Evolutionary conservation across 192 early-diverging fungal species (phyloP).

Genomic region (Backusella australiensis): DNA sequence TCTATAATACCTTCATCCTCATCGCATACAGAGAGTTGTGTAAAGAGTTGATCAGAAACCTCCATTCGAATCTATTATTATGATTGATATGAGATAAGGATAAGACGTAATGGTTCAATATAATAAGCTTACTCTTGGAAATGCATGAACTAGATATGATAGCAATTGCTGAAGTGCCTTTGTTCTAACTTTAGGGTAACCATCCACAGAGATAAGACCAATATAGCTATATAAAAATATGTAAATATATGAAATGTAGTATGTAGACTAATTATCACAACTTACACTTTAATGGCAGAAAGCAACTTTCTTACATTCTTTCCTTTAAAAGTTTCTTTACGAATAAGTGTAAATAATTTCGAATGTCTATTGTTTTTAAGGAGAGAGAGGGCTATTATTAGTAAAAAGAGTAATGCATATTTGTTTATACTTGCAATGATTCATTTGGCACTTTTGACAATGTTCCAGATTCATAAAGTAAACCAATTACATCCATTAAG

Average conservation of each 20-base stretch:
- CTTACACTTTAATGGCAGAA: slow-evolving; percentile 63
- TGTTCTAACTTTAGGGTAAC: slow-evolving; percentile 38
- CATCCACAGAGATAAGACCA: slow-evolving; percentile 20
- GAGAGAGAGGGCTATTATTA: neutral
- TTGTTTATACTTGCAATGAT: slow-evolving; percentile 31
- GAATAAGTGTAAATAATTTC: slow-evolving; percentile 41
- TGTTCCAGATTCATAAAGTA: slow-evolving; percentile 57
- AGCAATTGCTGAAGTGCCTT: slow-evolving; percentile 61
- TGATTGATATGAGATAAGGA: neutral
- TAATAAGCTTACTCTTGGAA: slow-evolving; percentile 55
- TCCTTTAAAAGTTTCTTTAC: slow-evolving; percentile 48
- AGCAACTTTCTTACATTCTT: slow-evolving; percentile 65
- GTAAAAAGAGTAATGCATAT: neutral
- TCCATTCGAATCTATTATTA: slow-evolving; percentile 57
- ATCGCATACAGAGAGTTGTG: slow-evolving; percentile 55
- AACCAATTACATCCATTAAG: slow-evolving; percentile 64
- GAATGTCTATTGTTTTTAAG: slow-evolving; percentile 19
- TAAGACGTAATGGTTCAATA: neutral
- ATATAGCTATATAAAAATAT: slow-evolving; percentile 20
- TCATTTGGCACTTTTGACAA: slow-evolving; percentile 33
- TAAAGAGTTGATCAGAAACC: slow-evolving; percentile 72
- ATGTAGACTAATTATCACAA: slow-evolving; percentile 9
- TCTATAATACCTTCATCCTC: slow-evolving; percentile 42
- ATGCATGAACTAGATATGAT: slow-evolving; percentile 69
- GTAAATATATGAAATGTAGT: neutral